These are phyloP conservation scores for Aspergillus sp. DNA, from an alignment of 2,329 filamentous ascomycete species.

Conservation along the genomic window DNA sequence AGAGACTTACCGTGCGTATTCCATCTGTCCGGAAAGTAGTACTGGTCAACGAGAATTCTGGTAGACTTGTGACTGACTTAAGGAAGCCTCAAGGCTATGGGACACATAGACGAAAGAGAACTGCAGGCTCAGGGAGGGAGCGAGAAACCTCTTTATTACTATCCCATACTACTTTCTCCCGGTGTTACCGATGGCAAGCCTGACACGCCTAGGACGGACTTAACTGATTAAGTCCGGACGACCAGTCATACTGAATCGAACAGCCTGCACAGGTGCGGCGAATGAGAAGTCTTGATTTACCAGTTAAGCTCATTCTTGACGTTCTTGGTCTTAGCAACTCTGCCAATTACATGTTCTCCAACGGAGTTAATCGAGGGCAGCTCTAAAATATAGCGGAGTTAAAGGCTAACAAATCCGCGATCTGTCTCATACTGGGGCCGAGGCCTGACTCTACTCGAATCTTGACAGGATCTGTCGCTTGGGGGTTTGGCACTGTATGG, in stretches of 20 bases:
- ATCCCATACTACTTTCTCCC: neutral
- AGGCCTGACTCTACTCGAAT: neutral
- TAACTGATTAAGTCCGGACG: neutral
- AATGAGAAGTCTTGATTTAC: neutral
- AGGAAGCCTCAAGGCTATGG: neutral
- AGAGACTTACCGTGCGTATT: slow-evolving; percentile 1
- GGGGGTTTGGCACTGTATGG: no score
- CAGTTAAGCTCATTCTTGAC: neutral
- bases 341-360: neutral
- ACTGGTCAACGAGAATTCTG: neutral
- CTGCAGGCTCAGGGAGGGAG: neutral
- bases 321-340: no score
- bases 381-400: neutral
- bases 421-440: neutral
- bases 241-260: neutral
- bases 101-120: no score
- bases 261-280: neutral
- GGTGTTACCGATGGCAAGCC: no score
- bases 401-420: neutral
- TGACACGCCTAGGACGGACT: neutral
- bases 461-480: no score
- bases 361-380: neutral
- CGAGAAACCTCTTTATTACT: neutral
- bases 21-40: neutral
- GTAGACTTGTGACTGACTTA: neutral